Evolutionary conservation across 208 protist species (phyloP).

Genomic region (Trypanosoma melophagium): DNA sequence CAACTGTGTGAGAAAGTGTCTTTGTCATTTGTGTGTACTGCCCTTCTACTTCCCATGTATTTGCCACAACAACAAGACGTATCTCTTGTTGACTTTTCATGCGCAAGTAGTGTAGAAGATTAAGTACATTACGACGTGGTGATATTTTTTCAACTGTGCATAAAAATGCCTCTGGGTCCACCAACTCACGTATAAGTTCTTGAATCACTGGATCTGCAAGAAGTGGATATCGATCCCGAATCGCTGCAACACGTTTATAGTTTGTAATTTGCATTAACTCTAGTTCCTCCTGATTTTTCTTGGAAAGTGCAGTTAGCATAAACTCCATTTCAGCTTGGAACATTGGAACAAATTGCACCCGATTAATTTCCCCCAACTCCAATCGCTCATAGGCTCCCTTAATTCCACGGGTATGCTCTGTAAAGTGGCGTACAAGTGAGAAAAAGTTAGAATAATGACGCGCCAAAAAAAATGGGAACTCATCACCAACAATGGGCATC

Average conservation of each 20-base stretch:
- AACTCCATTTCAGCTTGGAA: slow-evolving; percentile 61
- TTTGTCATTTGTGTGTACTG: slow-evolving; percentile 73
- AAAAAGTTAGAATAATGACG: slow-evolving; percentile 76
- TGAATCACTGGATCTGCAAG: slow-evolving; percentile 67
- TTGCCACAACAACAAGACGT: slow-evolving; percentile 67
- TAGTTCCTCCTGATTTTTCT: slow-evolving; percentile 65
- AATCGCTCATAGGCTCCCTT: slow-evolving; percentile 62
- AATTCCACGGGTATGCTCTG: slow-evolving; percentile 47
- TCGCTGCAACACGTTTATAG: slow-evolving; percentile 43
- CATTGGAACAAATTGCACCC: slow-evolving; percentile 54
- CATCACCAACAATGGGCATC: slow-evolving; percentile 31
- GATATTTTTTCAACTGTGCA: slow-evolving; percentile 76
- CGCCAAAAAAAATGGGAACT: slow-evolving; percentile 50
- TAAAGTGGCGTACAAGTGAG: slow-evolving; percentile 65
- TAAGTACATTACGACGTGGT: slow-evolving; percentile 78
- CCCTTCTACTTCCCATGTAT: slow-evolving; percentile 77
- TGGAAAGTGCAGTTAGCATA: slow-evolving; percentile 56
- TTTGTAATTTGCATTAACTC: slow-evolving; percentile 55
- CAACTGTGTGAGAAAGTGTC: slow-evolving; percentile 33
- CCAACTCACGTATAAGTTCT: slow-evolving; percentile 53
- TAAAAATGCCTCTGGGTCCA: slow-evolving; percentile 70
- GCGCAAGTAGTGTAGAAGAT: slow-evolving; percentile 76
- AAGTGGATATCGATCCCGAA: slow-evolving; percentile 63
- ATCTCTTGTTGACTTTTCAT: slow-evolving; percentile 79
- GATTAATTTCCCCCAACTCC: slow-evolving; percentile 73